Percentiles rank a stretch among this genome's conserved stretches.
phyloP scores from a whole-genome alignment of 2,329 filamentous ascomycete species.

The Fusarium setosum region DNA sequence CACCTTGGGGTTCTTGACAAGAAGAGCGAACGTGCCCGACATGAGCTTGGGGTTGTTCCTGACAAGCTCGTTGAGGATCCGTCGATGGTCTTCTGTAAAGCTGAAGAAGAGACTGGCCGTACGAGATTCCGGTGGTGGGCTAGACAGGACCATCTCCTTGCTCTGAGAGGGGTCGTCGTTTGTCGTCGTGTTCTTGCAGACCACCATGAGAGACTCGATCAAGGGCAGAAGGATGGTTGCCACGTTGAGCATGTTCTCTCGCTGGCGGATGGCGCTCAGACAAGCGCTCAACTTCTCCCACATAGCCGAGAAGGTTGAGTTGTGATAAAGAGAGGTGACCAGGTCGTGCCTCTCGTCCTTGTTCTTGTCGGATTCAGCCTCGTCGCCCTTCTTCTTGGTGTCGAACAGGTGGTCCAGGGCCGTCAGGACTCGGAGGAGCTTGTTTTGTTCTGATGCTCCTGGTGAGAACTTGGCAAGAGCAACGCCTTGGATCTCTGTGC shows the following conservation, averaged over 20 bases:
- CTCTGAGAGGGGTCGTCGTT: slow-evolving; percentile 71
- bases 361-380: slow-evolving; percentile 60
- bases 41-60: slow-evolving; percentile 97
- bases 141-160: slow-evolving; percentile 80
- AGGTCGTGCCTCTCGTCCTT: slow-evolving; percentile 82
- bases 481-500: slow-evolving; percentile 94
- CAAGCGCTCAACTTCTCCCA: slow-evolving; percentile 95
- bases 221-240: slow-evolving; percentile 94
- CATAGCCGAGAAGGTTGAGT: slow-evolving; percentile 86
- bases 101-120: slow-evolving; percentile 95
- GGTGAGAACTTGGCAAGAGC: slow-evolving; percentile 96
- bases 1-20: slow-evolving; percentile 99
- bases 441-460: slow-evolving; percentile 95
- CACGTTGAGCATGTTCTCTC: slow-evolving; percentile 96
- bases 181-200: slow-evolving; percentile 96
- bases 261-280: slow-evolving; percentile 86
- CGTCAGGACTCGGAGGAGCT: slow-evolving; percentile 90
- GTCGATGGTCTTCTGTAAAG: slow-evolving; percentile 97
- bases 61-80: slow-evolving; percentile 97
- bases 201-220: slow-evolving; percentile 98
- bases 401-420: slow-evolving; percentile 97
- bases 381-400: slow-evolving; percentile 73
- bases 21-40: slow-evolving; percentile 95
- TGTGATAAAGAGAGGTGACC: slow-evolving; percentile 88
- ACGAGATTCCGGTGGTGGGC: slow-evolving; percentile 78